phyloP scores from a whole-genome alignment of 495 filamentous ascomycete species.

The Penicillium diatomitis region DNA sequence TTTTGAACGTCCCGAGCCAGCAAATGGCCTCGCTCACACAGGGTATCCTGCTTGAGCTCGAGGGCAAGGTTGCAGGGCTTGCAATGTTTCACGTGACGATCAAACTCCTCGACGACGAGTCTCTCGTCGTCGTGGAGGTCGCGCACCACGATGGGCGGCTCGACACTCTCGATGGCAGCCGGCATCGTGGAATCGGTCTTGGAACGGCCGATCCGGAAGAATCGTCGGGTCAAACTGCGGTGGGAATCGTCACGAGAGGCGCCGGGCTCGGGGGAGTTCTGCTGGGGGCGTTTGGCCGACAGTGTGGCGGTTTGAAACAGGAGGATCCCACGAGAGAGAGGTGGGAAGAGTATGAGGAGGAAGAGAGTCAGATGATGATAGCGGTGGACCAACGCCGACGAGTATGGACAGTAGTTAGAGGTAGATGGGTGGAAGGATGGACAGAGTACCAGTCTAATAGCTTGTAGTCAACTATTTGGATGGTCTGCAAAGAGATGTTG shows the following conservation, averaged over 20 bases:
- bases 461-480: no score
- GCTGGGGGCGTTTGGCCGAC: conserved; percentile 24
- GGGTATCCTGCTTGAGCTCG: conserved; percentile 22
- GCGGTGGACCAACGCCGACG: conserved; percentile 7
- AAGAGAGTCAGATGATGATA: no score
- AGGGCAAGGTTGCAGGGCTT: conserved; percentile 30
- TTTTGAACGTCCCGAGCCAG: conserved; percentile 38
- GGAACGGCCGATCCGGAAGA: conserved; percentile 15
- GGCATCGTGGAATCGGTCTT: conserved; percentile 22
- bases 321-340: conserved; percentile 12
- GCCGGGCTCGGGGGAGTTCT: conserved; percentile 16
- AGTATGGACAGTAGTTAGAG: background rate
- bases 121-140: conserved; percentile 36
- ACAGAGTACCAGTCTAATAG: no score
- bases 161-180: conserved; percentile 13
- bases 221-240: conserved; percentile 10
- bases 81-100: conserved; percentile 26
- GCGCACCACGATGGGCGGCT: conserved; percentile 29
- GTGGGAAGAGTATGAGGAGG: no score
- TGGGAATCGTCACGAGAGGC: conserved; percentile 8
- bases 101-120: conserved; percentile 12
- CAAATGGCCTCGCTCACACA: conserved; percentile 42
- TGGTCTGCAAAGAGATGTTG: no score
- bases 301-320: conserved; percentile 22
- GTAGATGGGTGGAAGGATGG: background rate